Conservation (phyloP, 2,329 filamentous ascomycete species). For the Fonsecaea nubica region DNA sequence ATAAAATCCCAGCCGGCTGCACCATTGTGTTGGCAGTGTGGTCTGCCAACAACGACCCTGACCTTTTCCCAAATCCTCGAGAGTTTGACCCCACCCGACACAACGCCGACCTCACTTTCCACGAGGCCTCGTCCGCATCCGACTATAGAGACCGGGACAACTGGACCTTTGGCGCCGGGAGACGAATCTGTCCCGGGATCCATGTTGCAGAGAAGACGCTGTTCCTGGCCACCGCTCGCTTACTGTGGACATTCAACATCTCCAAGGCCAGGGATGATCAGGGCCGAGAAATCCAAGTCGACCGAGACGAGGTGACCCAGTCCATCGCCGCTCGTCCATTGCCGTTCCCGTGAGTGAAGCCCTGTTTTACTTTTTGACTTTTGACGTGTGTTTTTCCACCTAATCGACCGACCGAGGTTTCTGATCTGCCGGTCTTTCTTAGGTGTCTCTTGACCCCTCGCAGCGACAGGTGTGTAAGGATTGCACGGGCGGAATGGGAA, state of each 20-base stretch:
- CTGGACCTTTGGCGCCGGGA: conserved; percentile 48
- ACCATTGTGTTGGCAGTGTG: conserved; percentile 36
- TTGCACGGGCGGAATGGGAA: background rate
- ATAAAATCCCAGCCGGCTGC: conserved; percentile 35
- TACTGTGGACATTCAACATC: conserved; percentile 57
- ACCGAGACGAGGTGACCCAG: conserved; percentile 50
- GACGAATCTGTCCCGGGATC: conserved; percentile 54
- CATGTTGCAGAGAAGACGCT: conserved; percentile 62
- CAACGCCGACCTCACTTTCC: conserved; percentile 42
- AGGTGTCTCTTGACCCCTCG: background rate
- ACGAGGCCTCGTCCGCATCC: conserved; percentile 37
- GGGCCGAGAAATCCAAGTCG: conserved; percentile 47
- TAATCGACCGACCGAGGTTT: too few relatives aligned
- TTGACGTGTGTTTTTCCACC: too few relatives aligned
- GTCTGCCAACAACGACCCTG: conserved; percentile 42
- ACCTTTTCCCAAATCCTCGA: conserved; percentile 41
- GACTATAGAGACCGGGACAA: conserved; percentile 35
- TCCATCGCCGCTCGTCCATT: conserved; percentile 45
- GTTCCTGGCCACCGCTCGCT: conserved; percentile 54
- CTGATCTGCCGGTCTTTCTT: too few relatives aligned
- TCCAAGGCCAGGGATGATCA: conserved; percentile 8
- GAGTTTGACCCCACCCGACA: conserved; percentile 44
- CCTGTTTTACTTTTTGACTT: background rate
- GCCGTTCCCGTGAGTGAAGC: conserved; percentile 1
- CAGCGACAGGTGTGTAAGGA: background rate